phyloP scores from a whole-genome alignment of 345 rosid genomes.

The Corchorus capsularis region DNA sequence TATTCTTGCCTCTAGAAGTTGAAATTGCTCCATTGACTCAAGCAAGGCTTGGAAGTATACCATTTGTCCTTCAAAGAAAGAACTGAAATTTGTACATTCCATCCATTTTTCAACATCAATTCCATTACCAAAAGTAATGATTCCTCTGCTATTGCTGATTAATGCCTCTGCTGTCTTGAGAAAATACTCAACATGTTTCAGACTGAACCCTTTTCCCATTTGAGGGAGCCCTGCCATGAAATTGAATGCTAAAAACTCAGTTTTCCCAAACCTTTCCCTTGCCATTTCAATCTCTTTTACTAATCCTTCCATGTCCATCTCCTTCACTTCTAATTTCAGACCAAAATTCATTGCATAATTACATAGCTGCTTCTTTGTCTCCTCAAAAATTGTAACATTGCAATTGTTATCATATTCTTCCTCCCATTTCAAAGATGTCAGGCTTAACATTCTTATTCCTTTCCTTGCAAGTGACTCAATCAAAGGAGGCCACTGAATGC shows the following conservation, averaged over 20 bases:
- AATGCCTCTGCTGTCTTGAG: slow-evolving; percentile 31
- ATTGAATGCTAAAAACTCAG: slow-evolving; percentile 45
- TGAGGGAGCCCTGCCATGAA: slow-evolving; percentile 46
- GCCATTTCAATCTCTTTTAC: slow-evolving; percentile 26
- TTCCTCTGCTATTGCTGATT: slow-evolving; percentile 20
- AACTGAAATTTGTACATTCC: slow-evolving; percentile 17
- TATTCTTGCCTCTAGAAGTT: slow-evolving; percentile 44
- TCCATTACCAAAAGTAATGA: slow-evolving; percentile 35
- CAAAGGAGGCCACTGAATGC: slow-evolving; percentile 50
- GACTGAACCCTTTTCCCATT: slow-evolving; percentile 31
- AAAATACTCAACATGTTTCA: slow-evolving; percentile 25
- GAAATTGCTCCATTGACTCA: slow-evolving; percentile 35
- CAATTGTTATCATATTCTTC: slow-evolving; percentile 23
- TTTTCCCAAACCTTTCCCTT: neutral
- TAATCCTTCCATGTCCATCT: slow-evolving; percentile 30
- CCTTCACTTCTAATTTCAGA: slow-evolving; percentile 33
- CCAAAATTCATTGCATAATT: slow-evolving; percentile 29
- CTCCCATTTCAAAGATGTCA: slow-evolving; percentile 35
- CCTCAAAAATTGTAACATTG: slow-evolving; percentile 16
- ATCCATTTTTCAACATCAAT: slow-evolving; percentile 24
- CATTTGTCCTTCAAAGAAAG: slow-evolving; percentile 30
- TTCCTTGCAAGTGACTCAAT: slow-evolving; percentile 32
- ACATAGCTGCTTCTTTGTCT: slow-evolving; percentile 24
- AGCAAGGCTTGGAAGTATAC: slow-evolving; percentile 32
- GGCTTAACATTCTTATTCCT: slow-evolving; percentile 16